Conservation (phyloP, 2,329 filamentous ascomycete genomes). For the Claviceps sp. region DNA sequence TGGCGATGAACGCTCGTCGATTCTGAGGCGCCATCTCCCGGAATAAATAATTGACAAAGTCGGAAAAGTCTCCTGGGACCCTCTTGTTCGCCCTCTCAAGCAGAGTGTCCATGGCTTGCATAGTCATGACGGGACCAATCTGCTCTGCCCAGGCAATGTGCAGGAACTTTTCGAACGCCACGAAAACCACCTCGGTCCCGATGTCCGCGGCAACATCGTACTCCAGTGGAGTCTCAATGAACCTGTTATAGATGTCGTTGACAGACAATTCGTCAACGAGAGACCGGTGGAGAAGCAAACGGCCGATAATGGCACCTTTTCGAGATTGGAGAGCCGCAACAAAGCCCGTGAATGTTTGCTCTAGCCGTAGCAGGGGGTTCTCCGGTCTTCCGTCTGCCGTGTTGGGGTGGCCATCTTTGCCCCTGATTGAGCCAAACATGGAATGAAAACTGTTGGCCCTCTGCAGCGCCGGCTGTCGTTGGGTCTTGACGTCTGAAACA, state of each 20-base stretch:
- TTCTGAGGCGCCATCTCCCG: constrained; percentile 56
- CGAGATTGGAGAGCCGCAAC: constrained; percentile 69
- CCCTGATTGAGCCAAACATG: constrained; percentile 40
- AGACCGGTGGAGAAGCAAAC: constrained; percentile 55
- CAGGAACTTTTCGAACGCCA: constrained; percentile 87
- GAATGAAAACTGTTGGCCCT: constrained; percentile 36
- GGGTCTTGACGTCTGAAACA: constrained; percentile 22
- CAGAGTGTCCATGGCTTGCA: constrained; percentile 57
- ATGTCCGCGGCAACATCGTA: constrained; percentile 63
- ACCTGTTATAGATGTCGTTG: constrained; percentile 80
- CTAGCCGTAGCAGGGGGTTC: constrained; percentile 58
- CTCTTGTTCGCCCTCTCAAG: constrained; percentile 53
- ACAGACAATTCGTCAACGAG: constrained; percentile 65
- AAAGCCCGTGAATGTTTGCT: constrained; percentile 77
- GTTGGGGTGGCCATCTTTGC: constrained; percentile 23
- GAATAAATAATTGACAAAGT: constrained; percentile 53
- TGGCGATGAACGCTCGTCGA: constrained; percentile 63
- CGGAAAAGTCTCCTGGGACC: constrained; percentile 59
- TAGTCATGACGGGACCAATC: constrained; percentile 72
- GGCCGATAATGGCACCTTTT: constrained; percentile 76
- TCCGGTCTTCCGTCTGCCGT: constrained; percentile 41
- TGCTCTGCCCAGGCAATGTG: constrained; percentile 77
- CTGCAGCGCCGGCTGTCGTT: constrained; percentile 28
- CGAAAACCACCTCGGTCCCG: constrained; percentile 72
- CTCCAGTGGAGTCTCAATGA: constrained; percentile 73